These are phyloP conservation scores for Helenozyma baotianmanensis DNA, from an alignment of 805 yeast genomes.

Conservation along the genomic window DNA sequence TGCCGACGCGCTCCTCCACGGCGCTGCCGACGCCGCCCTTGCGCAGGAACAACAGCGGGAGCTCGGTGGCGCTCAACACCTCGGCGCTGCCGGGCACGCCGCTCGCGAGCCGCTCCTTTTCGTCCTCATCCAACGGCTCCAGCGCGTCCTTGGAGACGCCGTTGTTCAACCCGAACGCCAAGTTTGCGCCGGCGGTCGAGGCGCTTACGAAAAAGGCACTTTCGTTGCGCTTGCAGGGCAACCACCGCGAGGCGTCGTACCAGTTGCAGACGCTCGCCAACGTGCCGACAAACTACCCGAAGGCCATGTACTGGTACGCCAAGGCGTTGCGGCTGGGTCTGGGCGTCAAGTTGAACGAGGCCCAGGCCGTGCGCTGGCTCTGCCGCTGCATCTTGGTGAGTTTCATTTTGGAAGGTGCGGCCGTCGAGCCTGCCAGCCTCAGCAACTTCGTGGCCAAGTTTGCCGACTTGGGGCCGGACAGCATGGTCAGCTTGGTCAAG, in stretches of 20 bases:
- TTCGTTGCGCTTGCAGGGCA: constrained; percentile 51
- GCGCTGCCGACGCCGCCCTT: neutral
- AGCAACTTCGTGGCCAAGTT: constrained; percentile 21
- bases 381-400: constrained; percentile 38
- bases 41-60: no score
- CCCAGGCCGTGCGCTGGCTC: constrained; percentile 56
- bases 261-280: constrained; percentile 63
- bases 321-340: constrained; percentile 63
- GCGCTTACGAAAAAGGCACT: constrained; percentile 41
- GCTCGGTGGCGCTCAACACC: no score
- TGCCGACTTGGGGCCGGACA: constrained; percentile 24
- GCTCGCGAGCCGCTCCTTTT: constrained; percentile 2
- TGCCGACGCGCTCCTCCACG: no score
- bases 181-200: constrained; percentile 23
- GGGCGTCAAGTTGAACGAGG: constrained; percentile 57
- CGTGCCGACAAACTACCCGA: constrained; percentile 49
- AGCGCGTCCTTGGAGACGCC: constrained; percentile 3
- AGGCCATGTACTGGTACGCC: constrained; percentile 67
- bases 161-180: constrained; percentile 6
- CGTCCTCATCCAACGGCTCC: constrained; percentile 9
- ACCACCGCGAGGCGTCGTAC: constrained; percentile 63
- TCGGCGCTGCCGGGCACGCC: neutral
- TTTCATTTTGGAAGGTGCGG: constrained; percentile 9
- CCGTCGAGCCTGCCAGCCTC: constrained; percentile 6
- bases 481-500: constrained; percentile 22